Percentiles rank a stretch among this genome's conserved stretches.
Evolutionary conservation across 2,329 filamentous ascomycete species (phyloP).

Genomic region (Dactylellina sp.): DNA sequence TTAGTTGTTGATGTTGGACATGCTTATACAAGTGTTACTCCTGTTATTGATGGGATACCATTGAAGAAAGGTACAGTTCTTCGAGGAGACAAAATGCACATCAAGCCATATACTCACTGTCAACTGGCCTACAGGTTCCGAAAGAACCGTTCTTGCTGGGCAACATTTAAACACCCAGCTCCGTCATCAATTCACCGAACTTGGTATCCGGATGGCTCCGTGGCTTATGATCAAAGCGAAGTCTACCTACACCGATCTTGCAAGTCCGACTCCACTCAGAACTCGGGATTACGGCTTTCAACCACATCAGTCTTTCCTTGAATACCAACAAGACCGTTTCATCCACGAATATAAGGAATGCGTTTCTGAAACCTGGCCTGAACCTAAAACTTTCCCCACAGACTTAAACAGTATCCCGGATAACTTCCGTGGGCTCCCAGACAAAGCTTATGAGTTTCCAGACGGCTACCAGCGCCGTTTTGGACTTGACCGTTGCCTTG

Average conservation of each 20-base stretch:
- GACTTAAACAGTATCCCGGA: conserved; percentile 55
- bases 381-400: conserved; percentile 69
- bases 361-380: conserved; percentile 86
- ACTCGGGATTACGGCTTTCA: conserved; percentile 75
- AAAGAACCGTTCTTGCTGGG: conserved; percentile 85
- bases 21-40: conserved; percentile 86
- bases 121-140: conserved; percentile 66
- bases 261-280: conserved; percentile 77
- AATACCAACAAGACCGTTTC: conserved; percentile 89
- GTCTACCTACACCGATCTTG: conserved; percentile 83
- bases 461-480: conserved; percentile 95
- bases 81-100: not conserved
- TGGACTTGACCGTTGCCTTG: conserved; percentile 84
- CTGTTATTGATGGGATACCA: conserved; percentile 93
- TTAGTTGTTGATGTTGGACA: conserved; percentile 93
- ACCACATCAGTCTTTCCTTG: conserved; percentile 77
- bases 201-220: conserved; percentile 71
- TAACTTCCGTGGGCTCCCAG: conserved; percentile 28
- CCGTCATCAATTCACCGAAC: conserved; percentile 68
- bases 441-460: conserved; percentile 87
- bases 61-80: conserved; percentile 75
- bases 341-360: conserved; percentile 98
- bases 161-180: conserved; percentile 92
- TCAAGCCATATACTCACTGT: conserved; percentile 10
- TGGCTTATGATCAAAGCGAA: conserved; percentile 91